Evolutionary conservation across 352 stramenopile genomes (phyloP), one percentile per base, ranked within the genome.

Genomic region (Pythium dissotocum): DNA sequence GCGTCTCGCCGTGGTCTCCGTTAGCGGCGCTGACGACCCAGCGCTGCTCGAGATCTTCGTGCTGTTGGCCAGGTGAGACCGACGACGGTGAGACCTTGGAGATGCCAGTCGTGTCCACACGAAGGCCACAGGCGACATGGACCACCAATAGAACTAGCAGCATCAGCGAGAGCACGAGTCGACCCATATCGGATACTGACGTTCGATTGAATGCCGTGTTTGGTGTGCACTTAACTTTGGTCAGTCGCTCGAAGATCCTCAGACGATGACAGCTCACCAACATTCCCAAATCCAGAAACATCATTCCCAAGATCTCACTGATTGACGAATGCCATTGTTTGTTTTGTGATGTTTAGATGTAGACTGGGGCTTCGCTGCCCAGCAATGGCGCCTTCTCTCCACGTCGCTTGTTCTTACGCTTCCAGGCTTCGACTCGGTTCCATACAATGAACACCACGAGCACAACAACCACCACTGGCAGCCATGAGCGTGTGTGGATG

Each of bases 351-450:
- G 16, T 3, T 42, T 60, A 66, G 51, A 66, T 60, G 49, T 60
- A 66, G 0, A 66, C 60, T 1, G 35, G 60, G 2, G 53, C 35
- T 14, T 66, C 36, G 0, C 36, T 40, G 4, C 51, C 46, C 8
- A 66, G 33, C 21, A 66, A 48, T 2, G 60, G 60, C 3, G 60
- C 40, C 9, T 59, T 59, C 35, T 66, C 60, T 32, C 18, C 44
- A 1, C 18, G 30, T 6, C 18, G 44, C n/a, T 52, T 28, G 6
- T 30, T 26, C 44, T 52, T 63, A 1, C 40, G 40, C 6, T 42
- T 51, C 9, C 13, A 28, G 24, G 21, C 36, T 40, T 30, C 36
- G 49, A 53, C 38, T 42, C 16, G 30, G 33, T 32, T 18, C 40
- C 18, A 51, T 6, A 53, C n/a, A n/a, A 58, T 18, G 4, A 24